Evolutionary conservation across 805 yeast genomes (phyloP).

Genomic region (Kodamaea sagamina): DNA sequence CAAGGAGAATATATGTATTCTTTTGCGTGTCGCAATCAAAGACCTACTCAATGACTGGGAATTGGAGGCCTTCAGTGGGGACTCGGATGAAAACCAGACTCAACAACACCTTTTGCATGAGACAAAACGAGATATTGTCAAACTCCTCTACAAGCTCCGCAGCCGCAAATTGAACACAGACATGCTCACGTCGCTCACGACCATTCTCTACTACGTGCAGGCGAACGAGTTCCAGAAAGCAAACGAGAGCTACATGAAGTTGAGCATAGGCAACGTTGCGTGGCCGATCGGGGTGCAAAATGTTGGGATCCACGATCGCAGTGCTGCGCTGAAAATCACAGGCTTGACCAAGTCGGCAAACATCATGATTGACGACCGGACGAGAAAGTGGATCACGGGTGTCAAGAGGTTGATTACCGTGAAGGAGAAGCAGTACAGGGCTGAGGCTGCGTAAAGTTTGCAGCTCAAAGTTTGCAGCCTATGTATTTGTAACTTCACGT

Average conservation of each 20-base stretch:
- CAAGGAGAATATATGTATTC: constrained; percentile 33
- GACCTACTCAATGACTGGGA: constrained; percentile 49
- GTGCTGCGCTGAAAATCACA: constrained; percentile 59
- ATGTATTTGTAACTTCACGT: no score
- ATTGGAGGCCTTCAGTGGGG: constrained; percentile 12
- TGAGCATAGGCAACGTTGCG: constrained; percentile 84
- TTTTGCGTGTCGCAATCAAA: constrained; percentile 51
- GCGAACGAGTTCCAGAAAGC: constrained; percentile 51
- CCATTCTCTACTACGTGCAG: constrained; percentile 65
- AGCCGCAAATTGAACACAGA: constrained; percentile 42
- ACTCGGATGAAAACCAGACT: constrained; percentile 13
- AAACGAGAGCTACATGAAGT: constrained; percentile 66
- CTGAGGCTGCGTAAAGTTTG: no score
- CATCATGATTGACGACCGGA: constrained; percentile 75
- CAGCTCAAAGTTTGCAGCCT: background rate
- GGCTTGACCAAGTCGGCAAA: constrained; percentile 56
- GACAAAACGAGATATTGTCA: constrained; percentile 50
- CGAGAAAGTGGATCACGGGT: constrained; percentile 75
- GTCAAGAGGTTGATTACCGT: constrained; percentile 71
- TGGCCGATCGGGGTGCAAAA: constrained; percentile 89
- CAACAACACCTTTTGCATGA: constrained; percentile 26
- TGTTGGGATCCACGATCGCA: constrained; percentile 78
- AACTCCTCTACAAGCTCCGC: constrained; percentile 46
- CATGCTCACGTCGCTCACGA: constrained; percentile 55
- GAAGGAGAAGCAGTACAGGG: constrained; percentile 2